Conservation (phyloP, 805 yeast genomes). For the Ogataea corticis region DNA sequence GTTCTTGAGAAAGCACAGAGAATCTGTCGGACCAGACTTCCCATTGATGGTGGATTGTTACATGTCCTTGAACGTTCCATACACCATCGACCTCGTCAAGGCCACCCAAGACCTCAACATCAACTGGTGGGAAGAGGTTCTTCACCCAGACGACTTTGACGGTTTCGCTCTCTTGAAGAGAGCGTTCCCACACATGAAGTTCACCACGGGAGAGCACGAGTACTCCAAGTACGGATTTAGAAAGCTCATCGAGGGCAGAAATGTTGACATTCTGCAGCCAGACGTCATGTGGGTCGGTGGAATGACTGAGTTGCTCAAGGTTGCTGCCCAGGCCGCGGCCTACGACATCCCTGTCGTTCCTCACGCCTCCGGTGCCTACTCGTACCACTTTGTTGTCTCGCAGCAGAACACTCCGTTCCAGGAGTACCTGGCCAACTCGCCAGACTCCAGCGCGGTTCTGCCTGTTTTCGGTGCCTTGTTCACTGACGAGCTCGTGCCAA, state of each 20-base stretch:
- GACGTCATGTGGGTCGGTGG: slow-evolving; percentile 59
- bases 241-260: slow-evolving; percentile 50
- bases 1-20: slow-evolving; percentile 44
- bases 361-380: slow-evolving; percentile 55
- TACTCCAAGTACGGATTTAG: slow-evolving; percentile 52
- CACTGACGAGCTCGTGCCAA: slow-evolving; percentile 48
- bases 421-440: slow-evolving; percentile 51
- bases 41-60: slow-evolving; percentile 56
- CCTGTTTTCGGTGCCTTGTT: slow-evolving; percentile 51
- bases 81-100: slow-evolving; percentile 44
- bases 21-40: slow-evolving; percentile 50
- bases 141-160: slow-evolving; percentile 53
- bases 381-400: slow-evolving; percentile 50
- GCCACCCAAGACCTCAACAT: slow-evolving; percentile 47
- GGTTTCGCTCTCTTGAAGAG: slow-evolving; percentile 47
- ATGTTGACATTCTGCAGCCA: slow-evolving; percentile 49
- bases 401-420: slow-evolving; percentile 54
- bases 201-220: slow-evolving; percentile 56
- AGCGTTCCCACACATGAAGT: slow-evolving; percentile 48
- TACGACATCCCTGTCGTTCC: slow-evolving; percentile 55
- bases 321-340: slow-evolving; percentile 52
- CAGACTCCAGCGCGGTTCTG: slow-evolving; percentile 37
- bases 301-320: slow-evolving; percentile 46
- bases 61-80: slow-evolving; percentile 51
- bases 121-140: slow-evolving; percentile 54